Percentiles rank a stretch among this genome's conserved stretches.
phyloP scores from a whole-genome alignment of 2,329 filamentous ascomycete genomes.

The Fusarium aywerte region DNA sequence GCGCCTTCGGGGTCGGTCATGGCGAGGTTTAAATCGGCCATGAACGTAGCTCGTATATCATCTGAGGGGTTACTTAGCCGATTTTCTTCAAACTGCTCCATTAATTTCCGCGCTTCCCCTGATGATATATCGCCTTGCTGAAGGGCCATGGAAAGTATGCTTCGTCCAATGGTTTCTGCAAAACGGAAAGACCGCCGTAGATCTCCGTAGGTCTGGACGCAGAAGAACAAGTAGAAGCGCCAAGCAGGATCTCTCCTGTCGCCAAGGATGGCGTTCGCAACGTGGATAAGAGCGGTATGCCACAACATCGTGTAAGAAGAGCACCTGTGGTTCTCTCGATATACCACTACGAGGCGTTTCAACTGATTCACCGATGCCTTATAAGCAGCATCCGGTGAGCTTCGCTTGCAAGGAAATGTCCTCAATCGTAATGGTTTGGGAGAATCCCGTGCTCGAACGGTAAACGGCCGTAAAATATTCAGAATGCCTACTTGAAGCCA shows the following conservation, averaged over 20 bases:
- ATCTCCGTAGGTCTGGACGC: constrained; percentile 53
- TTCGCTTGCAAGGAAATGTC: constrained; percentile 47
- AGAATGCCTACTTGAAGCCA: constrained; percentile 55
- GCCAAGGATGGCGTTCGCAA: constrained; percentile 53
- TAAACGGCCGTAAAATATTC: constrained; percentile 49
- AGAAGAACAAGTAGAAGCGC: constrained; percentile 53
- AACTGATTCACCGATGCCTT: constrained; percentile 52
- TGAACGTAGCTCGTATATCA: constrained; percentile 51
- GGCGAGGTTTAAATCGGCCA: constrained; percentile 53
- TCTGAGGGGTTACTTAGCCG: constrained; percentile 35
- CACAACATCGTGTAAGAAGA: constrained; percentile 54
- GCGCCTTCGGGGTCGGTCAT: constrained; percentile 50
- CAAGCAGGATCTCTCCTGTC: constrained; percentile 46
- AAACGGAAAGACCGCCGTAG: constrained; percentile 52
- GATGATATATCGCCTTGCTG: constrained; percentile 48
- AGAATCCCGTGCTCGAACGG: constrained; percentile 1
- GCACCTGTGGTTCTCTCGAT: constrained; percentile 48
- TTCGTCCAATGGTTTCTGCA: constrained; percentile 49
- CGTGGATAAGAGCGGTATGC: constrained; percentile 55
- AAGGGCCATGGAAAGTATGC: constrained; percentile 52
- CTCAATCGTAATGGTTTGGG: constrained; percentile 8
- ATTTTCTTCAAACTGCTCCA: constrained; percentile 46
- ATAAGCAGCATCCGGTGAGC: constrained; percentile 48
- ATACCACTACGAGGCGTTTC: constrained; percentile 53
- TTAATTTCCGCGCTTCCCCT: constrained; percentile 45